A percentile compares a stretch with the other conserved stretches of the same genome.
Evolutionary conservation across 805 yeast genomes (phyloP).

Genomic region (Priceomyces carsonii): DNA sequence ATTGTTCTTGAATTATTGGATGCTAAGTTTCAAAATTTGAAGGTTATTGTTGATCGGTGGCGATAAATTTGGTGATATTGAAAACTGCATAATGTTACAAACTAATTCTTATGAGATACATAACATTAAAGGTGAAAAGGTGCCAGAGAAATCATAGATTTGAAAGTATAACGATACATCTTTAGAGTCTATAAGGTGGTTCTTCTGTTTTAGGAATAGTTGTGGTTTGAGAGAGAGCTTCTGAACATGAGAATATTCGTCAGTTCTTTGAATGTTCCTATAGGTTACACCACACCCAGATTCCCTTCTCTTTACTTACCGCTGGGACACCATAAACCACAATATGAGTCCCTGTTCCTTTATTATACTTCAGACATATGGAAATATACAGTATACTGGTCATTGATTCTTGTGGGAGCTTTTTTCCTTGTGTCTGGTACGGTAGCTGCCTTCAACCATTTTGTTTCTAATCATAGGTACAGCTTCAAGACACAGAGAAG

Average conservation of each 20-base stretch:
- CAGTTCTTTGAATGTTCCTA: constrained; percentile 59
- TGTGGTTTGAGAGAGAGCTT: no score
- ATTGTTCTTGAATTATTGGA: constrained; percentile 1
- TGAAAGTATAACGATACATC: no score
- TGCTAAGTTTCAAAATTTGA: neutral
- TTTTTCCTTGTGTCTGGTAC: constrained; percentile 67
- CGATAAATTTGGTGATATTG: constrained; percentile 7
- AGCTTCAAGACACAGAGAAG: constrained; percentile 7
- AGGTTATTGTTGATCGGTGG: constrained; percentile 10
- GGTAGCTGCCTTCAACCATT: constrained; percentile 45
- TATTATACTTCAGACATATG: constrained; percentile 76
- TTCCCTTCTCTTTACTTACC: constrained; percentile 89
- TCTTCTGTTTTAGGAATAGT: no score
- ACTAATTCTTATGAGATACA: no score
- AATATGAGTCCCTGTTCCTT: constrained; percentile 53
- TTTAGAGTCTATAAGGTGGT: no score
- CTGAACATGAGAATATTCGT: constrained; percentile 31
- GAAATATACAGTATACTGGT: constrained; percentile 83
- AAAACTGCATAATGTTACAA: constrained; percentile 8
- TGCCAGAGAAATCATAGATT: no score
- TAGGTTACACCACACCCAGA: constrained; percentile 75
- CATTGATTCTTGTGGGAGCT: constrained; percentile 62
- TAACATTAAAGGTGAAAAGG: no score
- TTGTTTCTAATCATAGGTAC: constrained; percentile 21
- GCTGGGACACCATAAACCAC: constrained; percentile 34